Percentiles rank a stretch among this genome's conserved stretches.
Evolutionary conservation across 2,329 filamentous ascomycete species (phyloP).

Genomic region (Nannizziopsis arthrosporioides): DNA sequence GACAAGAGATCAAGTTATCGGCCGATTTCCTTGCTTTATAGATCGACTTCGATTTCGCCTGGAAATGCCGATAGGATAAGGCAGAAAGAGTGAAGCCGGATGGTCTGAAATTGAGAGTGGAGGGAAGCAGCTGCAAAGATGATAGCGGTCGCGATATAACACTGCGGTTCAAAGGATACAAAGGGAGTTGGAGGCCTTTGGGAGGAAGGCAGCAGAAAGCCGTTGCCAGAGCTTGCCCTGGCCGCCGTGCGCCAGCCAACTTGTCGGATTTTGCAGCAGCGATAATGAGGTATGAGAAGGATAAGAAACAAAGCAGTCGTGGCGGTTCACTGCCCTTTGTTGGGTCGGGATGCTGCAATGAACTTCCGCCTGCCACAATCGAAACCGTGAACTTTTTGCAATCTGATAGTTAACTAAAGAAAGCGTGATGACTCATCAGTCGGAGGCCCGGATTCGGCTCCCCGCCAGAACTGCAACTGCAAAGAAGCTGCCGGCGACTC

Average conservation of each 20-base stretch:
- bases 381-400: not conserved
- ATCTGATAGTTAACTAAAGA: not conserved
- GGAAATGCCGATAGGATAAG: not conserved
- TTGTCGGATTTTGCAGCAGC: conserved; percentile 2
- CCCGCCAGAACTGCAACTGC: too few relatives aligned
- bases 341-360: not conserved
- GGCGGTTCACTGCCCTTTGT: not conserved
- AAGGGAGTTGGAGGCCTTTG: not conserved
- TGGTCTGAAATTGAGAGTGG: not conserved
- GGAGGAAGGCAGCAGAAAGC: not conserved
- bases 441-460: too few relatives aligned
- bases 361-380: not conserved
- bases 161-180: not conserved
- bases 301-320: too few relatives aligned
- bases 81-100: not conserved
- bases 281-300: not conserved
- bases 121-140: not conserved
- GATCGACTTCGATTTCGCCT: not conserved
- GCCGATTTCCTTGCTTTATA: not conserved
- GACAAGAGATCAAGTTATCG: not conserved
- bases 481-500: too few relatives aligned
- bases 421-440: too few relatives aligned
- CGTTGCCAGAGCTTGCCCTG: conserved; percentile 8
- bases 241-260: conserved; percentile 7
- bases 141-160: not conserved